Base-by-base conservation (phyloP, 345 rosid species). In the Cardamine occulta region DNA sequence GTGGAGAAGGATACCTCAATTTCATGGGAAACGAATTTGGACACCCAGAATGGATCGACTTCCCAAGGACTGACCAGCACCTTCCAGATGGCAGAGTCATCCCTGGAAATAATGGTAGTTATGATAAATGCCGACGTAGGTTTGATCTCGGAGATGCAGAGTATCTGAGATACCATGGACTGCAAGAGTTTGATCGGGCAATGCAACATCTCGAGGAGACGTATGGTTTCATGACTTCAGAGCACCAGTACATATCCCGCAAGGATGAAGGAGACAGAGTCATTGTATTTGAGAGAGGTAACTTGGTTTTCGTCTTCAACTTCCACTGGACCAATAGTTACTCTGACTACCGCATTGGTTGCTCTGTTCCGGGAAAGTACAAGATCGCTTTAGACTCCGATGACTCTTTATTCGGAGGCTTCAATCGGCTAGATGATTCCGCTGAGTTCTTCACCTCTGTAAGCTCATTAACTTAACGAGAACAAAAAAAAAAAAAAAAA, bases 11-110 rank as follows among this genome's bases (percentile, higher is more conserved):
- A 74, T 94, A 94, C 85, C 84, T 94, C 80, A 94, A 91, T 79
- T 94, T 94, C 75, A 94, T 94, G 98, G 98, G 98, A 72, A 94
- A 94, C 83, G 98, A 94, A 82, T 94, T 94, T 81, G 98, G 98
- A 65, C 98, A 94, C 81, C 97, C 98, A 11, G 97, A 94, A 79
- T 94, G 98, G 98, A 91, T 94, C 26, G 98, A 94, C 84, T 94
- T 94, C 74, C 98, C 96, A 48, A 90, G 97, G 78, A 93, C 86
- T 26, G 89, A 88, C n/a, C 95, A 86, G 79, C 88, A 17, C 62
- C 98, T 90, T 85, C 88, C 91, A 48, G 77, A 19, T 61, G 97
- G 98, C n/a, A 49, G 68, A 70, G 70, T 81, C 42, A 76, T 93
- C 85, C 83, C 78, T 28, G 98, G 98, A 66, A 94, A 94, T 74